Evolutionary conservation across 306 rosid species (phyloP), one percentile per base, ranked within the genome.

Genomic region (Argentina anserina): DNA sequence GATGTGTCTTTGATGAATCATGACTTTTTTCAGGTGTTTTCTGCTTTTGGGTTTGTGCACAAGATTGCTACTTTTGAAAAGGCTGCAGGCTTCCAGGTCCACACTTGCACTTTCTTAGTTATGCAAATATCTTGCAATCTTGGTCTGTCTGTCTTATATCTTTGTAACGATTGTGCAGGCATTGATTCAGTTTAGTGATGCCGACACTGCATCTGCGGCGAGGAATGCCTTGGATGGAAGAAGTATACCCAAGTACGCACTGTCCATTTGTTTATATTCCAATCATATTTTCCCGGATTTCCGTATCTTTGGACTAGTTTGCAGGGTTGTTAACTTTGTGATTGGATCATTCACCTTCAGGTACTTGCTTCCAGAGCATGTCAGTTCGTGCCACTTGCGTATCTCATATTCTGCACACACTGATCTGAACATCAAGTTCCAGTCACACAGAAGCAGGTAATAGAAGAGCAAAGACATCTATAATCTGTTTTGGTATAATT

Each of bases 361-460:
- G 81, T 92, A 92, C 87, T 81, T 92, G 86, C 92, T 92, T 49
- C 97, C 97, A 31, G 90, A 87, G 65, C 94, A 86, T 76, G 94
- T 92, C 75, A 90, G 93, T 81, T 85, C 96, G 42, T 86, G 94
- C 71, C 77, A 87, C 77, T 81, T 92, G 74, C 92, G 97, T 21
- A 92, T 92, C 75, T 92, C 97, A 45, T 92, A 92, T 81, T 92
- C 97, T 5, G 97, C 97, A 1, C 97, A 92, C 78, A 88, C 81
- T 76, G 97, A 92, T 85, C 86, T 92, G 77, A 92, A 92, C 79
- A 92, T 92, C 87, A 92, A 92, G 85, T 92, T 92, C 73, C 97
- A 92, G 83, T 92, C 97, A 31, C 92, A 92, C 76, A 89, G 97
- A 76, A 92, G 97, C 97, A 92, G 97, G 97, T 90, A 85, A 69